Percentiles rank a stretch among this genome's conserved stretches.
Evolutionary conservation across 192 early-diverging fungal species (phyloP).

Genomic region (Coemansia furcata): DNA sequence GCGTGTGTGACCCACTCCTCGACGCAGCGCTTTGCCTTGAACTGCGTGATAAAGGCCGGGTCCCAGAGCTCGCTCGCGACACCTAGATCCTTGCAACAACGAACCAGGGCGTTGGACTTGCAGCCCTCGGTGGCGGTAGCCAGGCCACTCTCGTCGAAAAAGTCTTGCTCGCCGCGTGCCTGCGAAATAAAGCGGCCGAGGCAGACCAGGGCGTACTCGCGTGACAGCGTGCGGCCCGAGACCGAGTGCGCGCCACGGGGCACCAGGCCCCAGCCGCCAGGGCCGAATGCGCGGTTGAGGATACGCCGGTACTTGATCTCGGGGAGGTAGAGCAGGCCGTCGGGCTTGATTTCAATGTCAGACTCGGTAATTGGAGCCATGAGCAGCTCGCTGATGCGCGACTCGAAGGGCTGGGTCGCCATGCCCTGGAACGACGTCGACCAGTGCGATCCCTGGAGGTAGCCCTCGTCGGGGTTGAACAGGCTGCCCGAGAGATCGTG

Average conservation of each 20-base stretch:
- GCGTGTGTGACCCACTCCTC: constrained; percentile 75
- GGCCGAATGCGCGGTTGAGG: constrained; percentile 92
- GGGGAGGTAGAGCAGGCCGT: constrained; percentile 91
- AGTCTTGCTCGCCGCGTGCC: constrained; percentile 94
- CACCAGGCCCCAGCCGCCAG: constrained; percentile 86
- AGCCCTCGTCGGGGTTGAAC: constrained; percentile 45
- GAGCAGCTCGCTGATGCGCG: constrained; percentile 66
- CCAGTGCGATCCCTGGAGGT: constrained; percentile 55
- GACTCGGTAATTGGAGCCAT: constrained; percentile 65
- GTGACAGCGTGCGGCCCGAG: constrained; percentile 69
- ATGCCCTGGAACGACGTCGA: constrained; percentile 74
- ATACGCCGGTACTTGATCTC: constrained; percentile 98
- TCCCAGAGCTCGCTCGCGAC: constrained; percentile 93
- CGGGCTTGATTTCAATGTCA: constrained; percentile 94
- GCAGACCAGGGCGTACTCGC: constrained; percentile 90
- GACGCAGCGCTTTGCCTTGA: constrained; percentile 78
- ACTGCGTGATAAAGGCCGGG: constrained; percentile 81
- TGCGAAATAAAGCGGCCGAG: constrained; percentile 87
- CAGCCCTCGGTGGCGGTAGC: constrained; percentile 84
- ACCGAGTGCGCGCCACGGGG: constrained; percentile 88
- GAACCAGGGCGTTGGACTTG: constrained; percentile 92
- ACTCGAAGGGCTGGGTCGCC: constrained; percentile 69
- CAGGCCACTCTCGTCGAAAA: constrained; percentile 70
- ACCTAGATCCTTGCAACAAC: constrained; percentile 97
- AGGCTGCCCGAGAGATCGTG: constrained; percentile 31